Evolutionary conservation across 768 basidiomycete genomes (phyloP).

Genomic region (Termitomyces heimii): DNA sequence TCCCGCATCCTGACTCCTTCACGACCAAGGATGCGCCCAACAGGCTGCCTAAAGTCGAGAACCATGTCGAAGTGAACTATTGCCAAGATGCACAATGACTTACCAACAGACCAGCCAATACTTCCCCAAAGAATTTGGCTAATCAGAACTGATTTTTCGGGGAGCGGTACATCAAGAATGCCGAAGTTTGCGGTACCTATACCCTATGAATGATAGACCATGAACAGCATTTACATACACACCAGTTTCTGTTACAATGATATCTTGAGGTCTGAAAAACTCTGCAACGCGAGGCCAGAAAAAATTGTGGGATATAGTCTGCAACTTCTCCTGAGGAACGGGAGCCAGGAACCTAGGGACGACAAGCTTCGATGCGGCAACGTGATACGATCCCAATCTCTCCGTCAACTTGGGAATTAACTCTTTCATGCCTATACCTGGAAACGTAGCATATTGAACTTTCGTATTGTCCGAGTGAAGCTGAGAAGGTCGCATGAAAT

Average conservation of each 20-base stretch:
- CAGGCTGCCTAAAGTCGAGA: constrained; percentile 37
- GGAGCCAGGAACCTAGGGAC: constrained; percentile 40
- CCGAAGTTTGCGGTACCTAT: constrained; percentile 80
- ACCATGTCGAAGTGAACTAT: not conserved
- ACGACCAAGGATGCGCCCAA: constrained; percentile 83
- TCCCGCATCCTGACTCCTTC: constrained; percentile 48
- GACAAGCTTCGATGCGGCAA: constrained; percentile 31
- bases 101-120: constrained; percentile 86
- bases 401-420: constrained; percentile 69
- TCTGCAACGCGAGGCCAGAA: constrained; percentile 77
- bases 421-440: constrained; percentile 68
- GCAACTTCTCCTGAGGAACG: constrained; percentile 44
- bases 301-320: constrained; percentile 68
- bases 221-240: not conserved
- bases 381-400: constrained; percentile 37
- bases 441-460: constrained; percentile 59
- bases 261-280: constrained; percentile 69
- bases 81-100: constrained; percentile 13
- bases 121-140: constrained; percentile 87
- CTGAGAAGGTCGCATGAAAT: constrained; percentile 27
- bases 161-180: constrained; percentile 74
- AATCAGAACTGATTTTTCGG: constrained; percentile 58
- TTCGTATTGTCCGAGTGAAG: constrained; percentile 71
- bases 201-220: not conserved
- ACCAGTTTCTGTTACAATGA: constrained; percentile 88